Evolutionary conservation across 2,329 filamentous ascomycete genomes (phyloP), one percentile per base, ranked within the genome.

Genomic region (Exophiala dermatitidis): DNA sequence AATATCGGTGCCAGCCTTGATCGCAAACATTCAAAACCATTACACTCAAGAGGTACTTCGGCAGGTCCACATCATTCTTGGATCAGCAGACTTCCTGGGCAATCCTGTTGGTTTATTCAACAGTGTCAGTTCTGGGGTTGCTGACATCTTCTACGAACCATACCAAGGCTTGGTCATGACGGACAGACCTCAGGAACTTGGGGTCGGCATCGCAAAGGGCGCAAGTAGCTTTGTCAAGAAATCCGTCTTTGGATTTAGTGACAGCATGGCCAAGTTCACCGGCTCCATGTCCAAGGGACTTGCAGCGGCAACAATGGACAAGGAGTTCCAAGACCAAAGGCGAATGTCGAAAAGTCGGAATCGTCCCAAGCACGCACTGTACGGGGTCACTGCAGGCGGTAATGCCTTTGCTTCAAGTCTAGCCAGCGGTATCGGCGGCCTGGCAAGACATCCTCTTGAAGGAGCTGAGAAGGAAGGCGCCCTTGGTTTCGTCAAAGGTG

Each of bases 221-320:
- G 93, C 94, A 7, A 91, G 90, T 0, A 95, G 89, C 60, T 97
- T 98, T 66, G 87, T 96, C 62, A 98, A 98, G 78, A 98, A 98
- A 72, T 95, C 90, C 0, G 91, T 98, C 7, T 98, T 95, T 70
- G 94, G 93, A 43, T 88, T 98, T 68, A 94, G 87, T 1, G 94
- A 98, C 74, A 95, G 89, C 65, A 90, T 98, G 74, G 93, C 90
- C 63, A 98, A 98, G 68, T 88, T 97, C 68, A 98, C 94, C 1
- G 94, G 94, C 49, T 95, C 89, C 69, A 86, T 98, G 70, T 94
- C 90, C 62, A 98, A 98, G 73, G 93, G 93, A 55, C 81, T 98
- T 45, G 90, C 93, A 2, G 93, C 90, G 33, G 93, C 93, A 12
- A 96, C 91, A 3, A 80, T 98, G 60, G 93, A 98, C 74, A 97